Evolutionary conservation across 331 rosid species (phyloP).

Genomic region (Erythrophleum ivorense): DNA sequence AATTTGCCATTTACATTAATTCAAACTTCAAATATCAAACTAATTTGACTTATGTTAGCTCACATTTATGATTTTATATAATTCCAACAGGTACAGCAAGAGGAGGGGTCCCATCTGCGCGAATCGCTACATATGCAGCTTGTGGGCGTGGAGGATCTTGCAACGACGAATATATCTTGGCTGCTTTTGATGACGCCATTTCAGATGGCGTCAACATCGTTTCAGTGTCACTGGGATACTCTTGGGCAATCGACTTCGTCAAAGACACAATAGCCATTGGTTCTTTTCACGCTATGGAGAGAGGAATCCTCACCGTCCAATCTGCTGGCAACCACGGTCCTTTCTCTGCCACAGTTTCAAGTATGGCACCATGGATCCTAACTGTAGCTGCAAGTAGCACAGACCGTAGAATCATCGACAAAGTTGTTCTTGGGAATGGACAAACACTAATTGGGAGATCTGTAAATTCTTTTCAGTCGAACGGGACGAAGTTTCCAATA

Average conservation of each 20-base stretch:
- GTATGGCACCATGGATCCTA: constrained; percentile 57
- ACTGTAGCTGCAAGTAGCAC: constrained; percentile 50
- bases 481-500: constrained; percentile 36
- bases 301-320: constrained; percentile 45
- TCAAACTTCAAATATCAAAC: no score
- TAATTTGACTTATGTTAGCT: no score
- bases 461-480: background rate
- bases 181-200: constrained; percentile 65
- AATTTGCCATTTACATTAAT: no score
- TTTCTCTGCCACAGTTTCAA: background rate
- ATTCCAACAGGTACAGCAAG: background rate
- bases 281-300: constrained; percentile 53
- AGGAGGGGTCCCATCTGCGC: constrained; percentile 33
- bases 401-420: constrained; percentile 41
- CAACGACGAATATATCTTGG: constrained; percentile 15
- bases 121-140: constrained; percentile 45
- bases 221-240: constrained; percentile 14
- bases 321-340: constrained; percentile 44
- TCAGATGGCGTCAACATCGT: constrained; percentile 60
- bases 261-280: constrained; percentile 44
- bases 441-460: constrained; percentile 33
- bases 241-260: rapidly evolving
- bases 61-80: no score
- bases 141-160: background rate
- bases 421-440: constrained; percentile 52